phyloP scores from a whole-genome alignment of 2,329 filamentous ascomycete genomes.

The Fusarium sp. region DNA sequence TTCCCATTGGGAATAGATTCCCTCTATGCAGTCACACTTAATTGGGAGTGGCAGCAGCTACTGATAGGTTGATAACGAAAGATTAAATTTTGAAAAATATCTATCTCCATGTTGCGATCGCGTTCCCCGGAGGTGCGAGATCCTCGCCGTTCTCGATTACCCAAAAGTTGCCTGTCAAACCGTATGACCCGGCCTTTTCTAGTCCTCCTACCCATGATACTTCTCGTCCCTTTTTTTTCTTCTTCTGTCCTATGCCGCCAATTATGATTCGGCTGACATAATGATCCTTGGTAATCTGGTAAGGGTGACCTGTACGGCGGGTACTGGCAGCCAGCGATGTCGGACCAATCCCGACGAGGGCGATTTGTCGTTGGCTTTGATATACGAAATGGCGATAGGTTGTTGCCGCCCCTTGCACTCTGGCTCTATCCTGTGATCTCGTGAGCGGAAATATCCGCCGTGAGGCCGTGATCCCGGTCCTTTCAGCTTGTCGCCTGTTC shows the following conservation, averaged over 20 bases:
- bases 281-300: constrained; percentile 36
- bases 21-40: constrained; percentile 14
- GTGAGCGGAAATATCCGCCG: constrained; percentile 32
- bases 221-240: not conserved
- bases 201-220: not conserved
- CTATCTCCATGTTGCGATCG: not conserved
- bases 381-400: constrained; percentile 31
- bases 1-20: constrained; percentile 5
- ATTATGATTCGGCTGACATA: constrained; percentile 41
- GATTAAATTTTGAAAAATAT: constrained; percentile 11
- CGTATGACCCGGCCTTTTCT: constrained; percentile 35
- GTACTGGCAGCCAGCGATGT: constrained; percentile 29
- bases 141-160: constrained; percentile 19
- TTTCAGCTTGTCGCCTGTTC: not conserved
- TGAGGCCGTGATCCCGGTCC: constrained; percentile 12
- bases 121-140: constrained; percentile 39
- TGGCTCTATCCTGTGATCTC: constrained; percentile 17
- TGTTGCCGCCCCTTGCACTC: not conserved
- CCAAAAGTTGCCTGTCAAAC: constrained; percentile 35
- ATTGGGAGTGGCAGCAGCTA: not conserved
- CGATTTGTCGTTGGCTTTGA: constrained; percentile 31
- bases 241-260: constrained; percentile 26
- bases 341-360: constrained; percentile 42
- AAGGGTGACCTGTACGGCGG: constrained; percentile 4
- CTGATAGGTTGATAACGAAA: constrained; percentile 30